Conservation (phyloP, 805 yeast species). For the Wickerhamomyces kurtzmanii region DNA sequence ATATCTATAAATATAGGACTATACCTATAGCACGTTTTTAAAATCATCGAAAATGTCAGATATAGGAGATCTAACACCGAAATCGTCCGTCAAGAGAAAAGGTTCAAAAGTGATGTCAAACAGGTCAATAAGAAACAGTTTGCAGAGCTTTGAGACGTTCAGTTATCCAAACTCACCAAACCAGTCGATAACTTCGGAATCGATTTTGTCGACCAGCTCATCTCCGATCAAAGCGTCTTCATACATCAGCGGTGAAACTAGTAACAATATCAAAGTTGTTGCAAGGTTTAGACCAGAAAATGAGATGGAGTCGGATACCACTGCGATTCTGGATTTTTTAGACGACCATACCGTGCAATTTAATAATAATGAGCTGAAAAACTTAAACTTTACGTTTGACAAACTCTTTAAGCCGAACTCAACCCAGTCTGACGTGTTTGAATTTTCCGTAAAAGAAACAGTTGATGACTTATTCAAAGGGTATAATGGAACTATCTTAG, state of each 20-base stretch:
- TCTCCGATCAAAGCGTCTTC: no score
- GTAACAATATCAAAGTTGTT: constrained; percentile 47
- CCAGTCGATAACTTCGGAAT: no score
- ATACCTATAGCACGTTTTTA: no score
- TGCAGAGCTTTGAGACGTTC: no score
- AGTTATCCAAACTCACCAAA: no score
- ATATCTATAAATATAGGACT: no score
- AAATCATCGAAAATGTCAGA: no score
- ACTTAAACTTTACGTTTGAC: constrained; percentile 47
- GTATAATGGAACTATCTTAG: constrained; percentile 65
- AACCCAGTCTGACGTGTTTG: constrained; percentile 49
- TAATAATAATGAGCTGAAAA: constrained; percentile 3
- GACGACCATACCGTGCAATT: constrained; percentile 6
- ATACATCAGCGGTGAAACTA: background rate
- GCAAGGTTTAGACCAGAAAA: constrained; percentile 63
- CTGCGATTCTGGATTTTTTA: constrained; percentile 6
- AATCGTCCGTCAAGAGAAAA: no score
- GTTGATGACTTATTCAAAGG: constrained; percentile 68
- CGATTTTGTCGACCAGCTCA: no score
- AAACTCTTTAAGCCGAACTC: constrained; percentile 43
- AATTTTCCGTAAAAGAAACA: constrained; percentile 47
- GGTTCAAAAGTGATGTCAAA: no score
- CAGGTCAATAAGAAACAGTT: no score
- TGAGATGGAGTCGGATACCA: constrained; percentile 18
- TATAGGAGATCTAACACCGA: no score